phyloP scores from a whole-genome alignment of 306 rosid species.

The Quercus parvula region DNA sequence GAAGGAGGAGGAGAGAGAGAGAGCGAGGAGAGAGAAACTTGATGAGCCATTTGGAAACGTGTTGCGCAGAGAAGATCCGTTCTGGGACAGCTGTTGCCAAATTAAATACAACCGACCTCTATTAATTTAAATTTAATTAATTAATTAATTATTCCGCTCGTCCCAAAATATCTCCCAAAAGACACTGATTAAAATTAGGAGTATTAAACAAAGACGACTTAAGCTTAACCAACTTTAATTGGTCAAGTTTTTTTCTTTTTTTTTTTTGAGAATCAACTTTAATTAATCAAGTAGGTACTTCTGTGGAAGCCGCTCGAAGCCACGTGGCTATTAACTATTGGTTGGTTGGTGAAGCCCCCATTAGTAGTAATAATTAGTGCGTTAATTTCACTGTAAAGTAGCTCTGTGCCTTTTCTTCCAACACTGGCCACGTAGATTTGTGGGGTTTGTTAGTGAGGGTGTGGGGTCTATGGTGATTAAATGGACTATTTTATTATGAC shows the following conservation, averaged over 20 bases:
- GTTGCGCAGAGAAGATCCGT: constrained; percentile 35
- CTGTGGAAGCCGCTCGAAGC: neutral
- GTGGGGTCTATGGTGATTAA: no score
- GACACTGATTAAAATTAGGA: no score
- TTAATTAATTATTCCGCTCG: neutral
- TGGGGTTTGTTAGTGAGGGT: no score
- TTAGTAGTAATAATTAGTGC: no score
- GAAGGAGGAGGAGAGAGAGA: constrained; percentile 23
- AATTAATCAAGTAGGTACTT: neutral
- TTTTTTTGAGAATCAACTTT: no score
- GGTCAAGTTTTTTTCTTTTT: neutral
- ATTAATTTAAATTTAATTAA: no score
- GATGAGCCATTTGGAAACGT: constrained; percentile 73
- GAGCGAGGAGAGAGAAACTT: neutral
- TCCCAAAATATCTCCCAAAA: neutral
- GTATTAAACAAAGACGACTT: neutral
- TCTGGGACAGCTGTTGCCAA: neutral
- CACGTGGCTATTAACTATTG: constrained; percentile 1
- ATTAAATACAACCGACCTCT: neutral
- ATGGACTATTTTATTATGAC: no score
- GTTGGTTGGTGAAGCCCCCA: neutral
- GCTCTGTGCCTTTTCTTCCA: no score
- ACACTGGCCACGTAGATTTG: no score
- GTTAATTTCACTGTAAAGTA: no score
- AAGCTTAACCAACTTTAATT: no score